Evolutionary conservation across 1,139 yeast species (phyloP).

Genomic region (Debaryomycetaceae sp.): DNA sequence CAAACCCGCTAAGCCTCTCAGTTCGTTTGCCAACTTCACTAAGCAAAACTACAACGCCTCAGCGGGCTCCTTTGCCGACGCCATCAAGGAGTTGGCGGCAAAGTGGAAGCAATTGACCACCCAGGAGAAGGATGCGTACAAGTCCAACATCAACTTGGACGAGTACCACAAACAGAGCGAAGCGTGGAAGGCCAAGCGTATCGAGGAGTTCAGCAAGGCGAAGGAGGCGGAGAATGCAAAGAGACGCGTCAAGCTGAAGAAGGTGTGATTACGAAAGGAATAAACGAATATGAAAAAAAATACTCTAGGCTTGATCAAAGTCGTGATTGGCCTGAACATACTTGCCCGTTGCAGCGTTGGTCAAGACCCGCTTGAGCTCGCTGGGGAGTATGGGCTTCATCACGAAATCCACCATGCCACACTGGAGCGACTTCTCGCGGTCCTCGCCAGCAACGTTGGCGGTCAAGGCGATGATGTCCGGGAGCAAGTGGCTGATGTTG

Average conservation of each 20-base stretch:
- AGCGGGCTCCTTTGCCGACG: slow-evolving; percentile 22
- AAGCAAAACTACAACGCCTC: slow-evolving; percentile 27
- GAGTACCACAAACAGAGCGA: slow-evolving; percentile 2
- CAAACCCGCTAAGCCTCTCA: slow-evolving; percentile 31
- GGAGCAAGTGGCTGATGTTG: slow-evolving; percentile 25
- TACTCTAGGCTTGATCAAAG: slow-evolving; percentile 4
- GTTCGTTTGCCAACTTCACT: slow-evolving; percentile 28
- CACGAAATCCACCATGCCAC: slow-evolving; percentile 55
- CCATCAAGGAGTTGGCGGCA: slow-evolving; percentile 22
- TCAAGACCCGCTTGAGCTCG: slow-evolving; percentile 34
- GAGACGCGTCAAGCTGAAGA: slow-evolving; percentile 1
- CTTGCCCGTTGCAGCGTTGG: slow-evolving; percentile 16
- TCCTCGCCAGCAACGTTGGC: slow-evolving; percentile 60
- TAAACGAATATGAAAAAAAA: slow-evolving; percentile 10
- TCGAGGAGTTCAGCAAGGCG: neutral
- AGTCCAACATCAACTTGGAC: neutral
- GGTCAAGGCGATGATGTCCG: slow-evolving; percentile 49
- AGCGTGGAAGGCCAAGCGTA: slow-evolving; percentile 4
- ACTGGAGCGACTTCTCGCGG: slow-evolving; percentile 39
- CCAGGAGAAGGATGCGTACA: slow-evolving; percentile 20
- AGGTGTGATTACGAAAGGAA: neutral
- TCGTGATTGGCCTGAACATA: neutral
- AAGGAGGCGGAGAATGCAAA: neutral
- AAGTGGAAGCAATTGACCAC: slow-evolving; percentile 29
- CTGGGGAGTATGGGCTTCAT: slow-evolving; percentile 54